Evolutionary conservation across 345 rosid genomes (phyloP).

Genomic region (Orychophragmus violaceus): DNA sequence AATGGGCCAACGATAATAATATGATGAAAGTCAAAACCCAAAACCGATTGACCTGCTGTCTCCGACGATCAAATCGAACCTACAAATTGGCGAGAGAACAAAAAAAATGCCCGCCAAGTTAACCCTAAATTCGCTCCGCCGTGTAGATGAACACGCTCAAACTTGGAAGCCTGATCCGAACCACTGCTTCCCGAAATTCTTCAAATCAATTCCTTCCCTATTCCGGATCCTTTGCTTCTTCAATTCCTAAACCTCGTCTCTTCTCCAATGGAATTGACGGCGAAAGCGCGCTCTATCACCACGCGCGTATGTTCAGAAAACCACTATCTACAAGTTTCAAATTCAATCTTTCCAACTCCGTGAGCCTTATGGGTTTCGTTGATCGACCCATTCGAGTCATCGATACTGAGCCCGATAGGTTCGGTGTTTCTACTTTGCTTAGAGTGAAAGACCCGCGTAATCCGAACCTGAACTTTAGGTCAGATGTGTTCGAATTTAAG

Average conservation of each 20-base stretch:
- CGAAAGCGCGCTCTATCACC: slow-evolving; percentile 44
- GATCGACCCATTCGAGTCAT: slow-evolving; percentile 26
- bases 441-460: slow-evolving; percentile 28
- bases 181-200: slow-evolving; percentile 24
- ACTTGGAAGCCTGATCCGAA: slow-evolving; percentile 24
- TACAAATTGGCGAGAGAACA: not conserved
- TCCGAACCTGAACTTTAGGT: slow-evolving; percentile 43
- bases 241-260: slow-evolving; percentile 22
- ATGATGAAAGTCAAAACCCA: not conserved
- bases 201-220: slow-evolving; percentile 6
- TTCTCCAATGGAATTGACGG: slow-evolving; percentile 36
- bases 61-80: not conserved
- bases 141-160: slow-evolving; percentile 37
- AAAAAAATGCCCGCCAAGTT: too few relatives aligned
- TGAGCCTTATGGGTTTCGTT: slow-evolving; percentile 54
- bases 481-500: slow-evolving; percentile 21
- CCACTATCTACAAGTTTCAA: slow-evolving; percentile 40
- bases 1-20: not conserved
- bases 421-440: slow-evolving; percentile 46
- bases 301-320: slow-evolving; percentile 48
- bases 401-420: not conserved
- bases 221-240: slow-evolving; percentile 16
- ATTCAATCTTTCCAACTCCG: slow-evolving; percentile 36
- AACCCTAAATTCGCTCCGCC: not conserved
- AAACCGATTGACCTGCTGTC: not conserved